These are phyloP conservation scores for Mucor velutinosus DNA, from an alignment of 371 early-diverging fungal species.

Conservation along the genomic window DNA sequence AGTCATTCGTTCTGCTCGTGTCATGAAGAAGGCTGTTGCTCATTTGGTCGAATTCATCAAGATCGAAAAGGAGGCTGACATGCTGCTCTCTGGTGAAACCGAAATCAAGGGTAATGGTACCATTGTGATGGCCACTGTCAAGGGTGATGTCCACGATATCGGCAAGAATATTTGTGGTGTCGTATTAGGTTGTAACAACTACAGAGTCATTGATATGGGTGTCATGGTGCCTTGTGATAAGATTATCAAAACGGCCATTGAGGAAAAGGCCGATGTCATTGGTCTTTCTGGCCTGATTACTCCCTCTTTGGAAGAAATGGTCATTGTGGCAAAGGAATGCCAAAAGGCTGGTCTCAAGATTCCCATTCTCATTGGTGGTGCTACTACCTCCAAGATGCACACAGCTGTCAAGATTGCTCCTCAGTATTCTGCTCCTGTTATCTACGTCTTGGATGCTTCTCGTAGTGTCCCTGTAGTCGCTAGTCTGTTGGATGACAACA, in stretches of 20 bases:
- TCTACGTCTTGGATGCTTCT: constrained; percentile 83
- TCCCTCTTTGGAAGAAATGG: constrained; percentile 95
- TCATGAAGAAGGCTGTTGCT: constrained; percentile 95
- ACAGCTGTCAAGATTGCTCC: constrained; percentile 96
- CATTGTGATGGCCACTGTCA: constrained; percentile 91
- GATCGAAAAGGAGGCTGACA: constrained; percentile 74
- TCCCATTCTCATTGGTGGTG: constrained; percentile 92
- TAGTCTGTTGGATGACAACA: constrained; percentile 76
- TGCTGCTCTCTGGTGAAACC: constrained; percentile 46
- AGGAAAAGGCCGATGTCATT: constrained; percentile 87
- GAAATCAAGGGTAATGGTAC: constrained; percentile 68
- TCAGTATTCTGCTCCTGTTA: constrained; percentile 69
- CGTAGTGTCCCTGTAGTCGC: constrained; percentile 83
- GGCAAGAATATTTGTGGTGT: constrained; percentile 94
- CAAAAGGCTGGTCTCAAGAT: constrained; percentile 84
- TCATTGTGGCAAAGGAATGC: constrained; percentile 89
- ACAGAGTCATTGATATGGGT: constrained; percentile 89
- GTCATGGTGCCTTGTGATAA: constrained; percentile 93
- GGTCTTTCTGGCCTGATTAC: constrained; percentile 93
- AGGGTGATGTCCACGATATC: constrained; percentile 90
- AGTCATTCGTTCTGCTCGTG: constrained; percentile 92
- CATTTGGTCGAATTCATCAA: constrained; percentile 93
- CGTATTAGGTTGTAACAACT: constrained; percentile 95
- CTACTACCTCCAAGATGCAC: constrained; percentile 94
- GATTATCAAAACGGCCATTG: constrained; percentile 84